Conservation (phyloP, 225 moss, liverwort and hornwort genomes). For the Pseudoscleropodium purum region DNA sequence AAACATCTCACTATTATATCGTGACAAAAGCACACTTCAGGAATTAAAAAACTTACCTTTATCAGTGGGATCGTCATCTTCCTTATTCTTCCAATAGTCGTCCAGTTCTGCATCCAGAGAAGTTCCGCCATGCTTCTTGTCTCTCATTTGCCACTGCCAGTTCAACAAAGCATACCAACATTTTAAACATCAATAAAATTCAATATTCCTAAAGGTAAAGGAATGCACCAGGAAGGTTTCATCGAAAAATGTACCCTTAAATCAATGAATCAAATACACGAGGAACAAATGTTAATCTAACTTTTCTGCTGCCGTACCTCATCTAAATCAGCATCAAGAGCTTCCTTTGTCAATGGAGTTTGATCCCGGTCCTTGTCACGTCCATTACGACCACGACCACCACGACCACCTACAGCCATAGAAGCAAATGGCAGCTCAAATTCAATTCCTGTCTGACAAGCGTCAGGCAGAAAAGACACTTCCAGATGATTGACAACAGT, state of each 20-base stretch:
- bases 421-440: not conserved
- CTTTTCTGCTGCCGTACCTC: not conserved
- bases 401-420: not conserved
- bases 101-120: not conserved
- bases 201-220: not conserved
- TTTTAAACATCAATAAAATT: not conserved
- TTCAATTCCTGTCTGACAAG: not conserved
- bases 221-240: not conserved
- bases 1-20: too few relatives aligned
- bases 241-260: not conserved
- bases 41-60: not conserved
- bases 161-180: not conserved
- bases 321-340: not conserved
- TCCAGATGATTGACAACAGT: not conserved
- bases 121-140: not conserved
- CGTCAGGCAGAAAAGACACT: not conserved
- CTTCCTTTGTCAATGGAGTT: not conserved
- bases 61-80: not conserved
- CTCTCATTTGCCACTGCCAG: not conserved
- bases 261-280: not conserved
- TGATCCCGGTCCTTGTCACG: not conserved
- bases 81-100: not conserved
- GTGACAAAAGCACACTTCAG: not conserved
- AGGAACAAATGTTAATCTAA: not conserved
- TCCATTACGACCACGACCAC: not conserved